A percentile compares a stretch with the other conserved stretches of the same genome.
These are phyloP conservation scores for Thalassiosira mediterranea DNA, from an alignment of 352 stramenopile species.

Conservation along the genomic window DNA sequence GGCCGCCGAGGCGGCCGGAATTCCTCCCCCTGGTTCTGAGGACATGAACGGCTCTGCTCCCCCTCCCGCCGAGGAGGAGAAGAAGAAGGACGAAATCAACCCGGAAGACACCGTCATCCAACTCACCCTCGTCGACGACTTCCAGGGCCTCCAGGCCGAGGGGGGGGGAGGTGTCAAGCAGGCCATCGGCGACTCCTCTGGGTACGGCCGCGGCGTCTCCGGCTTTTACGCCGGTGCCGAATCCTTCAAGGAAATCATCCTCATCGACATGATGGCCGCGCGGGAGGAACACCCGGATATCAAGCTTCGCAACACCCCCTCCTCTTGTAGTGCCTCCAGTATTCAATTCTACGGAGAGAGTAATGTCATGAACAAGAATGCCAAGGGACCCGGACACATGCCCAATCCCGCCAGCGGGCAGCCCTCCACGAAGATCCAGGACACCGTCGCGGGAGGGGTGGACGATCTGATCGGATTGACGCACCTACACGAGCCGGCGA, in stretches of 20 bases:
- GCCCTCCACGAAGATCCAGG: slow-evolving; percentile 45
- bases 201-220: slow-evolving; percentile 33
- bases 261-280: not conserved
- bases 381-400: slow-evolving; percentile 18
- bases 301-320: slow-evolving; percentile 77
- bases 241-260: slow-evolving; percentile 32
- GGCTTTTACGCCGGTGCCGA: slow-evolving; percentile 41
- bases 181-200: slow-evolving; percentile 15
- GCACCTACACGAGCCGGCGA: slow-evolving; percentile 65
- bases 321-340: slow-evolving; percentile 25
- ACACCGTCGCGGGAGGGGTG: slow-evolving; percentile 64
- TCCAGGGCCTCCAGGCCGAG: slow-evolving; percentile 12
- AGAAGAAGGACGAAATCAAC: slow-evolving; percentile 47
- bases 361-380: slow-evolving; percentile 41
- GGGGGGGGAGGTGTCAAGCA: not conserved
- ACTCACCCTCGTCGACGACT: slow-evolving; percentile 74
- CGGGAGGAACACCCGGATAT: slow-evolving; percentile 79
- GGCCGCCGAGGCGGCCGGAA: slow-evolving; percentile 1
- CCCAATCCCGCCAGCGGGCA: slow-evolving; percentile 27
- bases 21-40: not conserved
- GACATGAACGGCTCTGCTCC: not conserved
- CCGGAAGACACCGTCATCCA: slow-evolving; percentile 62
- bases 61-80: slow-evolving; percentile 17
- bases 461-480: slow-evolving; percentile 88
- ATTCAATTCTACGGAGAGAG: slow-evolving; percentile 42